Evolutionary conservation across 768 basidiomycete species (phyloP), one percentile per base, ranked within the genome.

Genomic region (Phylloporus sp.): DNA sequence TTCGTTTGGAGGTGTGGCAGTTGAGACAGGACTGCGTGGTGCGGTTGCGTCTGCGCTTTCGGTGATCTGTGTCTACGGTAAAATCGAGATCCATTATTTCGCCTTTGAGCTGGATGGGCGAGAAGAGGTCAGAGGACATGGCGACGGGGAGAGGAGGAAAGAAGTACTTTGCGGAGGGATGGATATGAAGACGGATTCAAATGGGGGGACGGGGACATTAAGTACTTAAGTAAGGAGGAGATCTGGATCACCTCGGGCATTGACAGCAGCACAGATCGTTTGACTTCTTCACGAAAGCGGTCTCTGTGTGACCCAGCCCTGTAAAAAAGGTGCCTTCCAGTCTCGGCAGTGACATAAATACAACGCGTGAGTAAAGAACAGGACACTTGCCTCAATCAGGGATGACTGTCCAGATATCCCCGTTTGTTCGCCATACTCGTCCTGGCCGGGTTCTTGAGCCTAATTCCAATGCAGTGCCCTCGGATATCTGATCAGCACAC

Each of bases 1-100:
- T 93, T 58, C 92, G 74, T 71, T 95, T 95, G 44, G 91, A 92
- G 36, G 90, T 92, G 69, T 95, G 92, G 71, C 92, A 95, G 60
- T 90, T 90, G 49, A 83, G 71, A 57, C 81, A 83, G 20, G 86
- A 89, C 72, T 93, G 87, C 3, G 90, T 93, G 38, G 91, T 93
- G 61, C 92, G 77, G 71, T 95, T 95, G 61, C 92, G 79, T 63
- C 91, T 83, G 58, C 90, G 77, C 65, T 86, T 91, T 69, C 87
- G 76, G 58, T 85, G 83, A 71, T 84, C 79, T 18, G 78, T 82
- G 67, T 86, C 84, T 47, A 79, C 69, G 46, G 76, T 76, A 69
- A 82, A 84, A 57, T 88, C 85, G 48, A 86, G 74, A 68, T 87
- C 85, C 79, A 86, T 82, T 54, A 84, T 74, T 65, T 84, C 82